Conservation (phyloP, 1,284 basidiomycete species). For the Rhodotorula sp. region DNA sequence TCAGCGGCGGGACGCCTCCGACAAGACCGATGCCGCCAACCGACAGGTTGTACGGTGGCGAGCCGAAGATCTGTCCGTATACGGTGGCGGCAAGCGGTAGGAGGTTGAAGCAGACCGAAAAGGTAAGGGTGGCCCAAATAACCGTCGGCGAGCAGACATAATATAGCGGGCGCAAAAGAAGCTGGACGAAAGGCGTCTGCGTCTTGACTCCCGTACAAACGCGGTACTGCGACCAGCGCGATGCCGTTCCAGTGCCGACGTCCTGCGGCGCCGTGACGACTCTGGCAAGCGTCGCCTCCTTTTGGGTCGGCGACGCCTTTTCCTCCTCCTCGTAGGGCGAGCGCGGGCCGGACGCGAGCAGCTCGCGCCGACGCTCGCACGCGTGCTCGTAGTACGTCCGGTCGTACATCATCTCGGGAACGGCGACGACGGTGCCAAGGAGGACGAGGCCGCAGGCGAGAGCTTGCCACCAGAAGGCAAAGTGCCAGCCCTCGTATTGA, state of each 20-base stretch:
- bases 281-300: neutral
- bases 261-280: neutral
- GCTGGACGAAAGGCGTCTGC: neutral
- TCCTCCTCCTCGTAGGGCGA: neutral
- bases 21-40: conserved; percentile 48
- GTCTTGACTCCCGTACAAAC: conserved; percentile 9
- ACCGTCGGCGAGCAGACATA: conserved; percentile 12
- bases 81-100: conserved; percentile 28
- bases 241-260: neutral
- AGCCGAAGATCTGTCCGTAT: conserved; percentile 25
- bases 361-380: conserved; percentile 43
- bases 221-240: conserved; percentile 10
- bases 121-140: conserved; percentile 9
- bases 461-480: conserved; percentile 29
- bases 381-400: conserved; percentile 44
- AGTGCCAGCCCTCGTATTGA: conserved; percentile 53
- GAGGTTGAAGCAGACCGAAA: conserved; percentile 27
- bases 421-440: conserved; percentile 53
- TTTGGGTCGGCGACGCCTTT: conserved; percentile 1
- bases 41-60: conserved; percentile 31
- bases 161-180: conserved; percentile 7
- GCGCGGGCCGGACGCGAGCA: conserved; percentile 9
- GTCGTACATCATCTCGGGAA: conserved; percentile 50
- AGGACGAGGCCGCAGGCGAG: conserved; percentile 53
- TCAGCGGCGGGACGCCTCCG: conserved; percentile 51